A percentile compares a stretch with the other conserved stretches of the same genome.
Evolutionary conservation across 495 filamentous ascomycete genomes (phyloP).

Genomic region (Cercophora newfieldiana): DNA sequence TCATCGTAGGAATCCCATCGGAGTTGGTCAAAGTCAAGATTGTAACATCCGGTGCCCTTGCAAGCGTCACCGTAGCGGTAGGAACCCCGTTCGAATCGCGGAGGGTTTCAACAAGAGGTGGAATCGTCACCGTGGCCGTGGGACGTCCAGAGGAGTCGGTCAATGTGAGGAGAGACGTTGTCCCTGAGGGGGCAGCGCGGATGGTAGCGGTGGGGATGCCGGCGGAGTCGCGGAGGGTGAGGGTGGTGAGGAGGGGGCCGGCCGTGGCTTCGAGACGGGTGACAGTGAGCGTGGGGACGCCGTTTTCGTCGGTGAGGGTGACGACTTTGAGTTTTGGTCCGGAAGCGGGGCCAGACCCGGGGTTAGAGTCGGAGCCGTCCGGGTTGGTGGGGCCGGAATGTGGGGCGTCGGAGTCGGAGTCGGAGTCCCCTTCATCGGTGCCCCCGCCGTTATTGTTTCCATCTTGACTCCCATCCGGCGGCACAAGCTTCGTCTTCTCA

Average conservation of each 20-base stretch:
- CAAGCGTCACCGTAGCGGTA: not conserved
- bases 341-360: not conserved
- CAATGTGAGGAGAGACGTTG: not conserved
- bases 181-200: not conserved
- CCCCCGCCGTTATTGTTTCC: not conserved
- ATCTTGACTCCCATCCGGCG: not conserved
- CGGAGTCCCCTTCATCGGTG: too few relatives aligned
- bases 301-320: not conserved
- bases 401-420: too few relatives aligned
- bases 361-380: too few relatives aligned
- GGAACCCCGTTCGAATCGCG: not conserved
- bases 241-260: not conserved
- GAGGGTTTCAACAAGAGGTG: not conserved
- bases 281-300: not conserved
- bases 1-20: not conserved
- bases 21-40: not conserved
- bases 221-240: not conserved
- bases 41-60: not conserved
- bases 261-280: not conserved
- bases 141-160: not conserved
- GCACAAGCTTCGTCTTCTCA: not conserved
- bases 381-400: too few relatives aligned
- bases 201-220: slow-evolving; percentile 1
- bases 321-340: not conserved
- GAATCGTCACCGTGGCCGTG: not conserved